Percentiles rank a stretch among this genome's conserved stretches.
These are phyloP conservation scores for Plasmodium fragile DNA, from an alignment of 169 alveolate genomes.

Conservation along the genomic window DNA sequence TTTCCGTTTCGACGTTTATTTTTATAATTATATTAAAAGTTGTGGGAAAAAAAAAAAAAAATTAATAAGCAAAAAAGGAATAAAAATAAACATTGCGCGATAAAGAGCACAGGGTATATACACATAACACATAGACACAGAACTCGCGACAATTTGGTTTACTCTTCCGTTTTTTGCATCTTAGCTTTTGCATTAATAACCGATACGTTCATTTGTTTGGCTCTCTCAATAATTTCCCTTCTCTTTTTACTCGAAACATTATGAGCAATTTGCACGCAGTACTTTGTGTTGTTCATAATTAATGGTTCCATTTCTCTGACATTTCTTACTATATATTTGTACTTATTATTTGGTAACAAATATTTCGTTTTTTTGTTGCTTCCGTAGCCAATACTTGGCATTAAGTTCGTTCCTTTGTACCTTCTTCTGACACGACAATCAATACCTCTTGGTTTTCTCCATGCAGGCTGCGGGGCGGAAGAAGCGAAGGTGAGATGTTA, in stretches of 20 bases:
- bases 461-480: conserved; percentile 84
- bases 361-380: conserved; percentile 94
- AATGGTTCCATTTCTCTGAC: conserved; percentile 94
- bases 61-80: conserved; percentile 19
- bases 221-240: conserved; percentile 94
- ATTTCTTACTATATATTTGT: conserved; percentile 93
- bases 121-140: neutral
- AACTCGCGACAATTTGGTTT: neutral
- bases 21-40: conserved; percentile 5
- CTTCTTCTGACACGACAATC: conserved; percentile 97
- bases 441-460: conserved; percentile 99
- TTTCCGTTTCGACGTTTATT: conserved; percentile 7
- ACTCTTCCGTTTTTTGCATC: conserved; percentile 86
- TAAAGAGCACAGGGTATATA: conserved; percentile 6
- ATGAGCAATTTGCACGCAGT: conserved; percentile 95
- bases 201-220: conserved; percentile 94
- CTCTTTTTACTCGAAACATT: conserved; percentile 94
- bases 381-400: conserved; percentile 98
- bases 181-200: conserved; percentile 93
- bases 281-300: conserved; percentile 96
- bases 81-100: neutral
- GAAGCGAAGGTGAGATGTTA: neutral
- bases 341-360: conserved; percentile 94
- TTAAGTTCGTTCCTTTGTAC: conserved; percentile 94
- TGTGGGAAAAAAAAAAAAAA: conserved; percentile 28